Base-by-base conservation (phyloP, 2,329 filamentous ascomycete species). In the Colletotrichum sidae region DNA sequence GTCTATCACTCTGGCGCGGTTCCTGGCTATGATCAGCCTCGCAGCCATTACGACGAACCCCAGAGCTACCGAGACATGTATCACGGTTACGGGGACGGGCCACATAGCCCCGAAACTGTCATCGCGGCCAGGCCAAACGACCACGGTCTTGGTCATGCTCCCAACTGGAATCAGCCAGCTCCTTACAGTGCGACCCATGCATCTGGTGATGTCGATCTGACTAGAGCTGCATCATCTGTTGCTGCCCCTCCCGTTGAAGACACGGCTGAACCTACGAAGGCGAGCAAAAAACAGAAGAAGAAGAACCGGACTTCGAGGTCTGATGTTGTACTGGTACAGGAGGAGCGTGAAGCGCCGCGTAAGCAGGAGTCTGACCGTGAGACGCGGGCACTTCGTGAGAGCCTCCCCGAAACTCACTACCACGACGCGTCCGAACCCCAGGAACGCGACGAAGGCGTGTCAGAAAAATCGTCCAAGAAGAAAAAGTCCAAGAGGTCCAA, bases 231-330 rank as follows among this genome's bases (percentile, higher is more conserved):
- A 11, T 39, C 42, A 66, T 34, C 46, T 49, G 53, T 60, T n/a
- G 33, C 46, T 13, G 33, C 57, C 6, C 25, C 41, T 13, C 25
- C 17, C 8, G 49, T 61, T 17, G 55, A 71, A 6, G 72, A 75
- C 39, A 70, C 73, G 56, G 68, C 52, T 8, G 69, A 71, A 13
- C 49, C 64, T 4, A 56, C 66, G 1, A 75, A 73, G 51, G 68
- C 70, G 17, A 76, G 71, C 55, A 79, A 75, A 65, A 76, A 75
- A 54, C 75, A 80, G 54, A 73, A 74, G 62, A 74, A 73, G 72
- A 82, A 79, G 58, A 83, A 82, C 63, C 81, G 72, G 74, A 68
- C 72, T n/a, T 68, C 68, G 5, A 71, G 72, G 51, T 70, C 73
- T 13, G 67, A 70, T 4, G 72, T 73, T 33, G 65, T 77, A 12